Evolutionary conservation across 129 eudicot genomes (phyloP).

Genomic region (Flaveria bidentis): DNA sequence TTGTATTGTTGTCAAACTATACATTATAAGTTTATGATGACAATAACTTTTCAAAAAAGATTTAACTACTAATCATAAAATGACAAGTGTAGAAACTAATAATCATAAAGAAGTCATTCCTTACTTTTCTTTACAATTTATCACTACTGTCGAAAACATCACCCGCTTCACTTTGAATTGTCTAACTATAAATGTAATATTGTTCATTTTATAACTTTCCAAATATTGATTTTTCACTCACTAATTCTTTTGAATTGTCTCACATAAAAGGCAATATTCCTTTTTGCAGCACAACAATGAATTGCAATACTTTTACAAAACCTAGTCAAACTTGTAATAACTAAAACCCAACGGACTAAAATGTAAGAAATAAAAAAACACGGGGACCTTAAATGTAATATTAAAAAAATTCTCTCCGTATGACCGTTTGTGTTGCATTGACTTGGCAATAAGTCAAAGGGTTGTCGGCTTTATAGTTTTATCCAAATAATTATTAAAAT

Average conservation of each 20-base stretch:
- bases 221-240: not conserved
- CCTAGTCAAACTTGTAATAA: not conserved
- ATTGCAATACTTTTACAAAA: not conserved
- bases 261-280: not conserved
- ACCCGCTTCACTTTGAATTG: not conserved
- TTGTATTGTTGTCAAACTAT: not conserved
- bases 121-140: not conserved
- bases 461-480: constrained; percentile 7
- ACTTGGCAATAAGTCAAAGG: constrained; percentile 65
- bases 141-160: not conserved
- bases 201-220: not conserved
- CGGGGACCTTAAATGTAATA: constrained; percentile 8
- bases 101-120: not conserved
- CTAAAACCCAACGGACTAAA: constrained; percentile 10
- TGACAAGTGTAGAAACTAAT: not conserved
- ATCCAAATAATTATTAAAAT: not conserved
- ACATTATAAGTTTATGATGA: not conserved
- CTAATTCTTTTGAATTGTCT: not conserved
- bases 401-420: constrained; percentile 15
- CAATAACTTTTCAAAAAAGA: not conserved
- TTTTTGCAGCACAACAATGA: not conserved
- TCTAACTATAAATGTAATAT: not conserved
- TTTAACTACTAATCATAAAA: not conserved
- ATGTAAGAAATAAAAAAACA: not conserved
- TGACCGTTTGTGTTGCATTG: constrained; percentile 38